phyloP scores from a whole-genome alignment of 495 filamentous ascomycete genomes.

The Lasiosphaeris hirsuta region DNA sequence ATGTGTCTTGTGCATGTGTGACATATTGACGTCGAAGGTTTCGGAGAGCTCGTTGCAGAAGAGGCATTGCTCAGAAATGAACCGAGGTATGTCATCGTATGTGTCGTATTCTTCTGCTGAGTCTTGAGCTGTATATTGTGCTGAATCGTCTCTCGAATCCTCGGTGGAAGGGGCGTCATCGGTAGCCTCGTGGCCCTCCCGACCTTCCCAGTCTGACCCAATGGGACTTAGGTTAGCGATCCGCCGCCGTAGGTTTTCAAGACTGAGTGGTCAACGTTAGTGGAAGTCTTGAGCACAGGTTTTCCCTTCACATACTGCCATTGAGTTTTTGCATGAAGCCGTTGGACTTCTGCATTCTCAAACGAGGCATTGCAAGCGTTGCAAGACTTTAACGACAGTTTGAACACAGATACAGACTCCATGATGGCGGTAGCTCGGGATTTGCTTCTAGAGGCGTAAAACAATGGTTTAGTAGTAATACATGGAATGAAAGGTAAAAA shows the following conservation, averaged over 20 bases:
- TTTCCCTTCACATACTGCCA: conserved; percentile 12
- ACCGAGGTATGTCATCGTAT: too few species aligned
- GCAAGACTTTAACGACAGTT: too few species aligned
- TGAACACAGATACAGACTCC: too few species aligned
- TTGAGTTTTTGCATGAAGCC: conserved; percentile 10
- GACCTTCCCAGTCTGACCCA: too few species aligned
- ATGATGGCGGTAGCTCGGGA: too few species aligned
- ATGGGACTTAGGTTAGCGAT: conserved; percentile 4
- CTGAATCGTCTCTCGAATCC: not conserved
- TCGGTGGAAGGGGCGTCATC: too few species aligned
- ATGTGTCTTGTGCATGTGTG: conserved; percentile 33
- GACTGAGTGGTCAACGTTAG: conserved; percentile 4
- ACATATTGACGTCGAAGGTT: conserved; percentile 25
- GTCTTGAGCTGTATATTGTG: not conserved
- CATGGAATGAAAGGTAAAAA: too few species aligned
- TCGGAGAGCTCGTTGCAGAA: conserved; percentile 24
- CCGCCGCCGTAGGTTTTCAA: conserved; percentile 10
- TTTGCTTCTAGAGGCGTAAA: too few species aligned
- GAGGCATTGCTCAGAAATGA: conserved; percentile 20
- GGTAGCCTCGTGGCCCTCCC: not conserved
- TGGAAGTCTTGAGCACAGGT: too few species aligned
- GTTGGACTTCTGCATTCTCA: not conserved
- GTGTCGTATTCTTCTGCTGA: not conserved
- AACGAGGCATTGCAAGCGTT: conserved; percentile 12
- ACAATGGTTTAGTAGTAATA: too few species aligned